phyloP scores from a whole-genome alignment of 2,329 filamentous ascomycete species.

The Cercospora berteroae region DNA sequence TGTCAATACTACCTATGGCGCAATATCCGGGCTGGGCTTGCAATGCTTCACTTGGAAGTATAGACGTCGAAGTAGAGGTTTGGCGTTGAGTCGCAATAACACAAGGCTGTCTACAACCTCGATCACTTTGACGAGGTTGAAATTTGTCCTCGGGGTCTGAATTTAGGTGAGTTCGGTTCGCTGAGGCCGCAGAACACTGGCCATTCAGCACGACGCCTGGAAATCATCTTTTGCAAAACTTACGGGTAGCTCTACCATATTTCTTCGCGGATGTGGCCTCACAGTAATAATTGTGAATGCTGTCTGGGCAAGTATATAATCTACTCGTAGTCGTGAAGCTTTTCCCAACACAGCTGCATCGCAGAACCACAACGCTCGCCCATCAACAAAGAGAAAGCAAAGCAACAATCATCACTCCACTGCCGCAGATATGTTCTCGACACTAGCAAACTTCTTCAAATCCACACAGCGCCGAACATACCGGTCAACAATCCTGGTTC shows the following conservation, averaged over 20 bases:
- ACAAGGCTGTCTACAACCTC: background rate
- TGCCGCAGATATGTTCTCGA: background rate
- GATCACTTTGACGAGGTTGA: background rate
- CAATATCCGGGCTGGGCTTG: slow-evolving; percentile 20
- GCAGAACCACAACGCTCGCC: background rate
- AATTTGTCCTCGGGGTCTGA: background rate
- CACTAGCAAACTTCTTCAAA: background rate
- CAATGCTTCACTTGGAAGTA: slow-evolving; percentile 15
- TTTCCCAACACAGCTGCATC: background rate
- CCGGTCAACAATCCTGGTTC: background rate
- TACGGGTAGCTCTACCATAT: background rate
- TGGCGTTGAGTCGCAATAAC: slow-evolving; percentile 12
- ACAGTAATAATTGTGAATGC: background rate
- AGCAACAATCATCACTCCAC: background rate
- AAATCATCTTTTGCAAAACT: background rate
- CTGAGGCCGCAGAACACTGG: background rate
- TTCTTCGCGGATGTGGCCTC: background rate
- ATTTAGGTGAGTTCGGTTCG: background rate
- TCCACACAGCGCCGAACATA: background rate
- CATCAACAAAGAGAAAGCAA: background rate
- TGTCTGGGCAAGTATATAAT: background rate
- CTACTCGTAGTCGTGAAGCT: background rate
- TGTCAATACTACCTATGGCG: slow-evolving; percentile 23
- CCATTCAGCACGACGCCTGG: background rate
- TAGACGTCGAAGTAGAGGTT: slow-evolving; percentile 24